Conservation (phyloP, 805 yeast species). For the Kluyveromyces dobzhanskii region DNA sequence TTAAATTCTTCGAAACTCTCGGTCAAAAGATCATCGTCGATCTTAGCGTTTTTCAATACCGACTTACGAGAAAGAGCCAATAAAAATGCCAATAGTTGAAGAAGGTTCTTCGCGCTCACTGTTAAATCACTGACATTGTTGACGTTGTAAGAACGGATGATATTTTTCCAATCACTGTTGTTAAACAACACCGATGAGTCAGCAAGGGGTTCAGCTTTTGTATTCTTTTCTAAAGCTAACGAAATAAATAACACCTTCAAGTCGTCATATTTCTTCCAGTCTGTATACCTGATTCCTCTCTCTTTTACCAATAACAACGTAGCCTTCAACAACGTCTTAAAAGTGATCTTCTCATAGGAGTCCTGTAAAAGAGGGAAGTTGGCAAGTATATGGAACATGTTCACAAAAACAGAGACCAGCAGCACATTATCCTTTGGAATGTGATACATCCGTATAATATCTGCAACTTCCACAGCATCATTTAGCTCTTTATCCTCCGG, state of each 20-base stretch:
- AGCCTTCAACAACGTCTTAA: conserved; percentile 36
- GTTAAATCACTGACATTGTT: conserved; percentile 31
- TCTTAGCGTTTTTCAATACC: conserved; percentile 29
- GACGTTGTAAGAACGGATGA: conserved; percentile 37
- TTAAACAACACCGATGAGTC: conserved; percentile 10
- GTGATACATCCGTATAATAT: conserved; percentile 28
- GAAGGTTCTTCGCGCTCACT: conserved; percentile 35
- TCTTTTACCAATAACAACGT: conserved; percentile 38
- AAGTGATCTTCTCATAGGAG: conserved; percentile 27
- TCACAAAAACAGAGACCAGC: conserved; percentile 31
- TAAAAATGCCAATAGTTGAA: conserved; percentile 40
- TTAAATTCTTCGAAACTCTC: conserved; percentile 37
- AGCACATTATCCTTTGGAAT: conserved; percentile 29
- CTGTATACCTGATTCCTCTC: conserved; percentile 29
- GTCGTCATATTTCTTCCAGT: conserved; percentile 34
- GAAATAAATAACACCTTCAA: conserved; percentile 41
- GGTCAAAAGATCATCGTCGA: conserved; percentile 18
- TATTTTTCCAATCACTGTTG: conserved; percentile 10
- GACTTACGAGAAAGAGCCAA: conserved; percentile 36
- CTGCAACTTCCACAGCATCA: conserved; percentile 19
- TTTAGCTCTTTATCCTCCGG: conserved; percentile 16
- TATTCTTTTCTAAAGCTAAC: conserved; percentile 24
- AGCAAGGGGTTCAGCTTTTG: conserved; percentile 10
- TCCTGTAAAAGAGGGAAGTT: conserved; percentile 42
- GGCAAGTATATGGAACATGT: conserved; percentile 36